Conservation (phyloP, 1,284 basidiomycete genomes). For the Amylostereum areolatum region DNA sequence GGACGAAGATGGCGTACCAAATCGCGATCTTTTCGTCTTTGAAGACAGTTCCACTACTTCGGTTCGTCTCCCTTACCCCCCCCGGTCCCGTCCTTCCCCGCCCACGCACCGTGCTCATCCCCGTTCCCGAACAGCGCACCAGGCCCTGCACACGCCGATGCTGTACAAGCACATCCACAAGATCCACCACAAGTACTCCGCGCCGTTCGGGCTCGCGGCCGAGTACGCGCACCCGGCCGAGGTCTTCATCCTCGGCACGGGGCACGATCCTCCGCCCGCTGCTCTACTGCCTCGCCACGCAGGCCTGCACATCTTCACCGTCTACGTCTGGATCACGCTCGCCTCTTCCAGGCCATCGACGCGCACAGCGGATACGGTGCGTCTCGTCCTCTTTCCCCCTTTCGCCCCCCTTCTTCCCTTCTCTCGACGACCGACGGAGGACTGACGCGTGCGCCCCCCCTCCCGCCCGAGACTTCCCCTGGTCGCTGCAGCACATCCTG, state of each 20-base stretch:
- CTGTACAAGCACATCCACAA: constrained; percentile 99
- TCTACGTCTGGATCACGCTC: constrained; percentile 94
- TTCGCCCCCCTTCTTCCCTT: neutral
- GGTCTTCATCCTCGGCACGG: constrained; percentile 84
- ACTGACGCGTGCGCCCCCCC: too few relatives aligned
- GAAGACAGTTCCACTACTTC: constrained; percentile 91
- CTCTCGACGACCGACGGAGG: too few relatives aligned
- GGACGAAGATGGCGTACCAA: constrained; percentile 71
- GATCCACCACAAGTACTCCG: constrained; percentile 95
- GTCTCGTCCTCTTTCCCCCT: constrained; percentile 16
- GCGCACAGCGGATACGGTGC: constrained; percentile 93
- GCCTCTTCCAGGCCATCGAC: constrained; percentile 97
- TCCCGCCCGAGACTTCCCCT: constrained; percentile 83
- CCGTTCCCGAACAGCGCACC: constrained; percentile 60
- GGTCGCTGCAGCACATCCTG: constrained; percentile 92
- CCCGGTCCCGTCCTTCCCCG: neutral
- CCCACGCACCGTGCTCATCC: constrained; percentile 8
- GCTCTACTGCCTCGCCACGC: constrained; percentile 72
- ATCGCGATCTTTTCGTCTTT: constrained; percentile 91
- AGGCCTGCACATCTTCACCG: constrained; percentile 85
- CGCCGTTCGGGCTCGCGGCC: constrained; percentile 95
- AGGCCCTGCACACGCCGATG: constrained; percentile 83
- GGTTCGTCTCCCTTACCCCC: constrained; percentile 32
- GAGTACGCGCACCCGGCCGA: constrained; percentile 97
- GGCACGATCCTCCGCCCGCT: constrained; percentile 85